phyloP scores from a whole-genome alignment of 352 stramenopile species.

The Globisporangium apiculatum region DNA sequence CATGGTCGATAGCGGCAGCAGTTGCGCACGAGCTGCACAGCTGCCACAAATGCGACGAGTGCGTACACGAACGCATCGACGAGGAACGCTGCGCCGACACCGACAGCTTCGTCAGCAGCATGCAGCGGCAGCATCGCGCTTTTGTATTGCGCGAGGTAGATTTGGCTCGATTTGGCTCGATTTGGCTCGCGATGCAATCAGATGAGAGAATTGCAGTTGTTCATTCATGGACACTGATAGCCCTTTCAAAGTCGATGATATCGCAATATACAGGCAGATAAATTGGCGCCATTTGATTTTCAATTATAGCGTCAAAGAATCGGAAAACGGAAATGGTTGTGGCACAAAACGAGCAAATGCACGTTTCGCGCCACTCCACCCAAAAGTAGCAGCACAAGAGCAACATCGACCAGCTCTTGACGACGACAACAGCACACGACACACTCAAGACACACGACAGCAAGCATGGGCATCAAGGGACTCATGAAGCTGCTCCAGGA shows the following conservation, averaged over 20 bases:
- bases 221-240: too few species aligned
- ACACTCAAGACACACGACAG: neutral
- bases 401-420: neutral
- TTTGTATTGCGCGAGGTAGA: neutral
- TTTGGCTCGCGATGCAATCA: neutral
- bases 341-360: too few species aligned
- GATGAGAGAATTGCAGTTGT: too few species aligned
- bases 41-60: constrained; percentile 42
- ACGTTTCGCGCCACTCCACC: neutral
- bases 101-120: constrained; percentile 18
- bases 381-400: neutral
- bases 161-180: neutral
- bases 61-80: constrained; percentile 63
- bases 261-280: neutral
- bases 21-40: constrained; percentile 75
- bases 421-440: neutral
- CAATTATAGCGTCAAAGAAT: too few species aligned
- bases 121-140: neutral
- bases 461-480: constrained; percentile 98
- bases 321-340: too few species aligned
- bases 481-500: constrained; percentile 98
- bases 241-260: too few species aligned
- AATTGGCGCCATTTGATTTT: neutral
- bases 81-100: constrained; percentile 59
- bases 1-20: constrained; percentile 77